These are phyloP conservation scores for Typha latifolia DNA, from an alignment of 176 grass and related monocot species.

Conservation along the genomic window DNA sequence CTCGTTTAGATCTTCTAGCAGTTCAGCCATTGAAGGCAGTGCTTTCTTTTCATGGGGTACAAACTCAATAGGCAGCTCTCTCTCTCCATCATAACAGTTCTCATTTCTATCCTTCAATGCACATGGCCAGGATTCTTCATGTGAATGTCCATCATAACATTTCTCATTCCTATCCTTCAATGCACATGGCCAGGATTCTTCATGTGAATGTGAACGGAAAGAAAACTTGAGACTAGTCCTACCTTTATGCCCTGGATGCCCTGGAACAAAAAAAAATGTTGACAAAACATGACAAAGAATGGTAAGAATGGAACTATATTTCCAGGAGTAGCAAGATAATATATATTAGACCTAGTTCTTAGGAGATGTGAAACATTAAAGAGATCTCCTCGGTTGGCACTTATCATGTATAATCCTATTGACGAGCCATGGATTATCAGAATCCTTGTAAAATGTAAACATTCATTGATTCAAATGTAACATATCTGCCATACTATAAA, in stretches of 20 bases:
- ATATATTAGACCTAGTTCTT: too few relatives aligned
- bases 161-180: conserved; percentile 32
- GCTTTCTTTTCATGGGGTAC: conserved; percentile 22
- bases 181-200: conserved; percentile 15
- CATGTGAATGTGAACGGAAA: conserved; percentile 19
- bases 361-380: too few relatives aligned
- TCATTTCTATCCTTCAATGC: conserved; percentile 29
- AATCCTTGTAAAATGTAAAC: too few relatives aligned
- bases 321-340: not conserved
- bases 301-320: not conserved
- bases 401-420: too few relatives aligned
- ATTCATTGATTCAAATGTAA: too few relatives aligned
- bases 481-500: too few relatives aligned
- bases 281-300: not conserved
- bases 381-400: too few relatives aligned
- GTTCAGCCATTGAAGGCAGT: conserved; percentile 67
- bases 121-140: conserved; percentile 16
- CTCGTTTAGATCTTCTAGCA: conserved; percentile 65
- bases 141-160: too few relatives aligned
- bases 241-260: conserved; percentile 31
- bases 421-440: too few relatives aligned
- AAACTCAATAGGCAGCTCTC: conserved; percentile 23
- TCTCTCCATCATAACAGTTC: conserved; percentile 10
- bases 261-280: conserved; percentile 19
- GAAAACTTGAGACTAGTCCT: conserved; percentile 54